Base-by-base conservation (phyloP, 345 rosid species). In the Cardamine chenopodiifolia region DNA sequence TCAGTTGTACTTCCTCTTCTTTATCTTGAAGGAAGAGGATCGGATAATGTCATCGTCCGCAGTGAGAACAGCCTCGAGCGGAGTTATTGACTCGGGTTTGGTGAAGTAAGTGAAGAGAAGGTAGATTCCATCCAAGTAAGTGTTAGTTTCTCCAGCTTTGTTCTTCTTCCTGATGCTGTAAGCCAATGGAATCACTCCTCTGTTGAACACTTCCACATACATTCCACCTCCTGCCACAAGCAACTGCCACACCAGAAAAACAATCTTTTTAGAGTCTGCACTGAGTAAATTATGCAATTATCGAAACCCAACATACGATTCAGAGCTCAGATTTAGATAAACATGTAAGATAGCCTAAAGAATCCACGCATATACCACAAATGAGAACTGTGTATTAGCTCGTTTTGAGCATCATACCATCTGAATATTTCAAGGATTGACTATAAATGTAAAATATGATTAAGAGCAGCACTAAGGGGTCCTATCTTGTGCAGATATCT, bases 161-260 rank as follows among this genome's bases (percentile, higher is more conserved):
- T 95, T 89, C 81, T 78, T 95, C 86, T 82, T 95, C 71, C 80
- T 88, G 74, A 95, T 95, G 84, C 90, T 81, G 71, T 95, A 95
- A 53, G 97, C 90, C 64, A 95, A 74, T 34, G 97, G 97, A 77
- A 95, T 83, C 32, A 90, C 96, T 31, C 99, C 99, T 86, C 97
- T 86, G 83, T 95, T 92, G 83, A 91, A 92, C 28, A 92, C 96
- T 82, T 95, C 99, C 1, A 90, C 85, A 19, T 92, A 92, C 99
- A 92, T 95, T 71, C 97, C 97, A 7, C 99, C 99, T 5, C 93
- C 97, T n/a, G 97, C 96, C 65, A 95, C 93, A 68, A 95, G 97
- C 82, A 95, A 68, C 99, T 95, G 84, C 74, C 50, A 31, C 15
- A 17, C 56, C 7, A 10, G 7, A 20, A 28, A 19, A 5, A 54